Evolutionary conservation across 179 eudicot species (phyloP).

Genomic region (Drosera spatulata): DNA sequence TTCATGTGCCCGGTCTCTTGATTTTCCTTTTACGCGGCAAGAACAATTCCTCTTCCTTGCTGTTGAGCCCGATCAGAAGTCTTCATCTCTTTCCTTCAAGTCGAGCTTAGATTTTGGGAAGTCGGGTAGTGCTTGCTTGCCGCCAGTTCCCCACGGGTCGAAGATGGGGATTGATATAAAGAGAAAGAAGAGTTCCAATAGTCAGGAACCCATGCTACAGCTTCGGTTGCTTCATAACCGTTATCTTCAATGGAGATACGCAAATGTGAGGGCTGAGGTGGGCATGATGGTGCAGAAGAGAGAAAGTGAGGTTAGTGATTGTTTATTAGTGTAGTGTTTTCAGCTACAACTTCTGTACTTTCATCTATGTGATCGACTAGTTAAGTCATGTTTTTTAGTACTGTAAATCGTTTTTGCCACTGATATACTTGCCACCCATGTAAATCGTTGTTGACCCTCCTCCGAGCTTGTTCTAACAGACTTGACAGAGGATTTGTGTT

Average conservation of each 20-base stretch:
- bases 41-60: slow-evolving; percentile 15
- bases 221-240: slow-evolving; percentile 55
- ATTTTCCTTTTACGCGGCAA: slow-evolving; percentile 18
- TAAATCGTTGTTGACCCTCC: background rate
- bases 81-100: slow-evolving; percentile 5
- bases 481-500: background rate
- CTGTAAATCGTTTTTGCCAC: too few species aligned
- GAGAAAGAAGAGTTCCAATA: slow-evolving; percentile 29
- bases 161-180: slow-evolving; percentile 19
- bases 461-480: background rate
- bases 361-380: background rate
- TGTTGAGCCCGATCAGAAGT: slow-evolving; percentile 12
- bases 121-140: slow-evolving; percentile 34
- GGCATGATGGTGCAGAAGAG: slow-evolving; percentile 37
- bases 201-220: slow-evolving; percentile 43
- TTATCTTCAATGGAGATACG: slow-evolving; percentile 56
- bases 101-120: slow-evolving; percentile 13
- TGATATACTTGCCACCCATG: background rate
- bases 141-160: slow-evolving; percentile 40
- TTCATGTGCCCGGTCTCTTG: slow-evolving; percentile 48
- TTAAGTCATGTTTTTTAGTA: too few species aligned
- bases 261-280: slow-evolving; percentile 61
- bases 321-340: slow-evolving; percentile 1
- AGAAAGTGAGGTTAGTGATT: slow-evolving; percentile 57
- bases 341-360: background rate